Conservation (phyloP, 169 alveolate species). For the Plasmodium inui region DNA sequence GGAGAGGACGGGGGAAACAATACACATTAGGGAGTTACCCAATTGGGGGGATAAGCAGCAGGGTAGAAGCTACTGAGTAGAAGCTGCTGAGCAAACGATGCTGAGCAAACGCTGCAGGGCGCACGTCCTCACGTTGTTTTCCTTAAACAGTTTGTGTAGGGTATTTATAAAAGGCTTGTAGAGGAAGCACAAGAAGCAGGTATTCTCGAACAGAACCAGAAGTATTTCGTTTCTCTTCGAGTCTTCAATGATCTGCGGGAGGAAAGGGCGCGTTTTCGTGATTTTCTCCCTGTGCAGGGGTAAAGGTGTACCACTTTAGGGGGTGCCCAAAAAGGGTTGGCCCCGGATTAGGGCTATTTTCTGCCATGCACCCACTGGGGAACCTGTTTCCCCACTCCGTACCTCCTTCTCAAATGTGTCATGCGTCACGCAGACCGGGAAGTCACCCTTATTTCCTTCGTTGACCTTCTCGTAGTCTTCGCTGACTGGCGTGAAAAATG, state of each 20-base stretch:
- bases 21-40: neutral
- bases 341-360: neutral
- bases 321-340: neutral
- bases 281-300: neutral
- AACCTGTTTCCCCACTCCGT: neutral
- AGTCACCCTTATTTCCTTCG: conserved; percentile 41
- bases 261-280: neutral
- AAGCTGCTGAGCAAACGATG: neutral
- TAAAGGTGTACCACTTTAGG: neutral
- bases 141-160: conserved; percentile 61
- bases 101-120: neutral
- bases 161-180: conserved; percentile 74
- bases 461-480: conserved; percentile 53
- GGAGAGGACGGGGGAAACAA: neutral
- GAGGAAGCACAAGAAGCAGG: conserved; percentile 62
- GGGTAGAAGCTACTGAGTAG: neutral
- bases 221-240: conserved; percentile 58
- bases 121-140: conserved; percentile 18
- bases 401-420: conserved; percentile 75
- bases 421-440: conserved; percentile 58
- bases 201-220: conserved; percentile 52
- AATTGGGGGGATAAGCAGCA: neutral
- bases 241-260: conserved; percentile 59
- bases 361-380: neutral
- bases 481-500: conserved; percentile 58